Evolutionary conservation across 768 basidiomycete genomes (phyloP), one percentile per base, ranked within the genome.

Genomic region (Phaeotremella skinneri): DNA sequence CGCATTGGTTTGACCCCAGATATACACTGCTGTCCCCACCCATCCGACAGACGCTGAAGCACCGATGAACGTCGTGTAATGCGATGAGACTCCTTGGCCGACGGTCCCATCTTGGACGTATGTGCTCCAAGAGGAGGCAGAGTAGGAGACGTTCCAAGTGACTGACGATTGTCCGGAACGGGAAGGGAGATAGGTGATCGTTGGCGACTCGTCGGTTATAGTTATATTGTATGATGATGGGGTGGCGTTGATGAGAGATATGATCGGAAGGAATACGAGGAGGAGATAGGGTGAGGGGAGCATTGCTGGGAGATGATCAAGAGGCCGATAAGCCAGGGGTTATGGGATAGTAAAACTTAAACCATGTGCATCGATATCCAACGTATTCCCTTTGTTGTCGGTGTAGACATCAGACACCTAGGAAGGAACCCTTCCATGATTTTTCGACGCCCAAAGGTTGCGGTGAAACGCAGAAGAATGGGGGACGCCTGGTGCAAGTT

Each of bases 151-250:
- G 30, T 60, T 60, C 58, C 58, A 60, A n/a, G 45, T 55, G 5
- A 13, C 13, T n/a, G 27, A 32, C 0, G 47, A 14, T 21, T 34
- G 47, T 37, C 52, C 52, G 5, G 30, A 43, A 26, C 52, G 43
- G 5, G 39, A 45, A 16, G 58, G 58, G 3, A 9, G 16, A 20
- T 60, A 60, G 42, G 31, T 54, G 26, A 60, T 60, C 23, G 58
- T 60, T 16, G 58, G 58, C 20, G 58, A 60, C 25, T 60, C 52
- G n/a, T 60, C 58, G n/a, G 52, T 52, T 14, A 60, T 47, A 9
- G 52, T 48, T 16, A 60, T 39, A 42, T 60, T 60, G 37, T 26
- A 60, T 39, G 37, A 52, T n/a, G 30, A 21, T 52, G 32, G 43
- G 29, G 51, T 43, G 13, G 17, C 21, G 7, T 7, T 37, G 17